Evolutionary conservation across 2,329 filamentous ascomycete species (phyloP).

Genomic region (Aureobasidium sp.): DNA sequence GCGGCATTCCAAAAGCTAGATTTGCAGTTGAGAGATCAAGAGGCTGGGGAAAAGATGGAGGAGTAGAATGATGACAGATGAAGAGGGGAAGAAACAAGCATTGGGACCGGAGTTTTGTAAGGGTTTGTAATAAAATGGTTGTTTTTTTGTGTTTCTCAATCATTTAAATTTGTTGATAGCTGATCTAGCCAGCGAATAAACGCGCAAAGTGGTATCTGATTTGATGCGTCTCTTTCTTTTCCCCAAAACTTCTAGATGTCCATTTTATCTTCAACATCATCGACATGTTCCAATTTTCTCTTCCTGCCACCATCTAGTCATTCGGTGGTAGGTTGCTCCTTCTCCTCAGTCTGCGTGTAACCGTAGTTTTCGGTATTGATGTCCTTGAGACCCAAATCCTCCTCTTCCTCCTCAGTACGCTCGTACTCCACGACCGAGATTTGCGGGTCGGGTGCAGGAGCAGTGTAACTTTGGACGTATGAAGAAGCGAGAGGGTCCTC

Average conservation of each 20-base stretch:
- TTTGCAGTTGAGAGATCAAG: background rate
- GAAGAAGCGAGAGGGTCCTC: conserved; percentile 85
- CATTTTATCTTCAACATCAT: conserved; percentile 10
- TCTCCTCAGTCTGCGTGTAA: background rate
- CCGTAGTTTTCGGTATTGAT: conserved; percentile 85
- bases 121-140: background rate
- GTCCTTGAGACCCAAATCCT: conserved; percentile 80
- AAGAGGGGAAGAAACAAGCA: background rate
- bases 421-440: conserved; percentile 76
- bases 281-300: conserved; percentile 9
- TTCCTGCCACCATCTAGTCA: conserved; percentile 11
- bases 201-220: background rate
- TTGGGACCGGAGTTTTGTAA: background rate
- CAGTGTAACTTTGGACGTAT: conserved; percentile 81
- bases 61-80: background rate
- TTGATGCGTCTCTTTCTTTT: background rate
- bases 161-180: background rate
- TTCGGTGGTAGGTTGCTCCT: background rate
- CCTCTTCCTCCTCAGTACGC: conserved; percentile 84
- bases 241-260: background rate
- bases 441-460: conserved; percentile 73
- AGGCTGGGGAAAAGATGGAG: background rate
- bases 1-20: conserved; percentile 6
- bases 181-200: background rate
- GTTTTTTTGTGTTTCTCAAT: background rate